Base-by-base conservation (phyloP, 805 yeast genomes). In the Pichia californica region DNA sequence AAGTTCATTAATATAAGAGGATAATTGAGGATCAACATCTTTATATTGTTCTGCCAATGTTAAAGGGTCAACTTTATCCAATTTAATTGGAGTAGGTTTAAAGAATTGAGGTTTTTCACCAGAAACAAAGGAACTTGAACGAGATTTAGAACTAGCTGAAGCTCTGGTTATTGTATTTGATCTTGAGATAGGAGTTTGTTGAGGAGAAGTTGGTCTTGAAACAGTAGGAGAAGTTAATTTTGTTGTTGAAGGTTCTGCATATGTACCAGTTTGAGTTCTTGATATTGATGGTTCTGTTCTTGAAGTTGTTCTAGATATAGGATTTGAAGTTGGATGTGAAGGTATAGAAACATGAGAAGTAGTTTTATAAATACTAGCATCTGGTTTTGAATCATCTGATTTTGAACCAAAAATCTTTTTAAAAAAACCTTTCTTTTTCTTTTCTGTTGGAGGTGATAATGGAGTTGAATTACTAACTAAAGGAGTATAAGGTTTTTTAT, bases 1-100 rank as follows among this genome's bases (percentile, higher is more conserved):
- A 18, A 61, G 47, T 25, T 60, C 66, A 35, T 63, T 58, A 30
- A 76, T 52, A 52, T 76, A 77, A 40, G 69, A 70, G 31, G 70
- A 67, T 23, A 77, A 53, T 48, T 71, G 67, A 2, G 73, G 71
- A 49, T 76, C 80, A 15, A 68, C 42, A 26, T 62, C 54, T 40
- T 57, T 55, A 40, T 50, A 53, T 36, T 55, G 48, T 3, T 54
- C 54, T 2, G 59, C 46, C 18, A 52, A 40, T 16, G 57, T 29
- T 18, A 31, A 11, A 9, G 7, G n/a, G n/a, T n/a, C n/a, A n/a
- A n/a, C n/a, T n/a, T n/a, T n/a, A n/a, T n/a, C n/a, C n/a, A n/a
- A n/a, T n/a, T n/a, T n/a, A n/a, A n/a, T 20, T 8, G 23, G 11
- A 14, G 27, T 28, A 25, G 26, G 26, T 11, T 9, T 18, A 5